A percentile compares a stretch with the other conserved stretches of the same genome.
Conservation (phyloP, 331 rosid genomes). For the Quercus lobata region DNA sequence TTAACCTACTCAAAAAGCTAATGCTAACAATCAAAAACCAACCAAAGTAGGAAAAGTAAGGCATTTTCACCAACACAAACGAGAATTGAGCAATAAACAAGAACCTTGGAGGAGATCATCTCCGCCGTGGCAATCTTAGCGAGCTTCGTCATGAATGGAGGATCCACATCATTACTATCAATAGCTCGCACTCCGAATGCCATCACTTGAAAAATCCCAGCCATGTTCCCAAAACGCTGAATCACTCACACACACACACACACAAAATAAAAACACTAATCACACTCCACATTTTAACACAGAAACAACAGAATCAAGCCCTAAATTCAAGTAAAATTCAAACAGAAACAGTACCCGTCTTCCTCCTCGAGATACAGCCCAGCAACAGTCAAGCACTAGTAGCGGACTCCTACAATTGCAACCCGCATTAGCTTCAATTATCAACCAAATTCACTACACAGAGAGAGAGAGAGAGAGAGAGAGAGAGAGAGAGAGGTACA, state of each 20-base stretch:
- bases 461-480: neutral
- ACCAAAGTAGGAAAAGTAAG: slow-evolving; percentile 5
- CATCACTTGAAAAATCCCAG: slow-evolving; percentile 95
- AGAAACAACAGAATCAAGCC: neutral
- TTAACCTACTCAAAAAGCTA: neutral
- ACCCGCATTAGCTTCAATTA: neutral
- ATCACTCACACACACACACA: slow-evolving; percentile 1
- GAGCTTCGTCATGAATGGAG: slow-evolving; percentile 74
- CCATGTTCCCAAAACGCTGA: slow-evolving; percentile 94
- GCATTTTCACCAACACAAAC: neutral
- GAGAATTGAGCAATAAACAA: neutral
- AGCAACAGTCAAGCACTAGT: slow-evolving; percentile 84
- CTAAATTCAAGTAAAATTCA: neutral
- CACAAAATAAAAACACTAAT: neutral
- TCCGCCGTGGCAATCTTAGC: slow-evolving; percentile 92
- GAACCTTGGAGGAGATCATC: slow-evolving; percentile 84
- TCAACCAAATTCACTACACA: neutral
- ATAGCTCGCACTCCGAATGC: slow-evolving; percentile 79
- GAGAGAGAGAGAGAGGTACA: slow-evolving; percentile 41
- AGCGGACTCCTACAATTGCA: slow-evolving; percentile 58
- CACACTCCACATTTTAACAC: neutral
- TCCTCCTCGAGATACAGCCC: slow-evolving; percentile 81
- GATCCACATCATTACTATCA: slow-evolving; percentile 56
- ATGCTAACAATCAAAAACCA: neutral
- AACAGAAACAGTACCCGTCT: slow-evolving; percentile 56